Evolutionary conservation across 495 filamentous ascomycete genomes (phyloP), one percentile per base, ranked within the genome.

Genomic region (Trichoderma asperelloides): DNA sequence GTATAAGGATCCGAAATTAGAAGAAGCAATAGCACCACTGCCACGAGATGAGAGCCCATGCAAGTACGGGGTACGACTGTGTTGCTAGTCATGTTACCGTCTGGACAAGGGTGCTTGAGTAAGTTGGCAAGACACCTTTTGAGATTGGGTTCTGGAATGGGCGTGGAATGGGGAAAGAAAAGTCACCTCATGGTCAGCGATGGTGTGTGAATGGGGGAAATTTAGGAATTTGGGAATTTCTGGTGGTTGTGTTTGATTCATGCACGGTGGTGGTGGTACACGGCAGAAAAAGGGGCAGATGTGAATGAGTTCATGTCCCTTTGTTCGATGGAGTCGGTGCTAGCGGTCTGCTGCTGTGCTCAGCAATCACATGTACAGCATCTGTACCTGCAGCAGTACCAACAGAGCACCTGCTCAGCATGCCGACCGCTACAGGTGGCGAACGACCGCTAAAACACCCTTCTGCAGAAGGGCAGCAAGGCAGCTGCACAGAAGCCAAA

Each of bases 11-110:
- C 55, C 55, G 55, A 60, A 60, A 60, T 60, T 23, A 60, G 55
- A n/a, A 60, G n/a, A 28, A 28, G 27, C 55, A 60, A 60, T 27
- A 60, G 55, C 55, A 60, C 55, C 25, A 60, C 55, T 60, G 55
- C 55, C 55, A 60, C 55, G 55, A 60, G 55, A 60, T 60, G 55
- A 60, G n/a, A 60, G 55, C 55, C 55, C 55, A 60, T 60, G 55
- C 55, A 60, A 60, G 55, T 60, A 60, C 55, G 55, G 55, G 55
- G 55, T 60, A n/a, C 25, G 6, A 37, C 47, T 3, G 18, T 60
- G 25, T 25, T 60, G 25, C 55, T 60, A 60, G 55, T 60, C 55
- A 60, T 60, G 55, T 30, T 47, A 11, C 21, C 49, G 18, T 21
- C 21, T 23, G 18, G 49, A 37, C 33, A 37, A 37, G 33, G 33